phyloP scores from a whole-genome alignment of 352 stramenopile species.

The Globisporangium perplexum region DNA sequence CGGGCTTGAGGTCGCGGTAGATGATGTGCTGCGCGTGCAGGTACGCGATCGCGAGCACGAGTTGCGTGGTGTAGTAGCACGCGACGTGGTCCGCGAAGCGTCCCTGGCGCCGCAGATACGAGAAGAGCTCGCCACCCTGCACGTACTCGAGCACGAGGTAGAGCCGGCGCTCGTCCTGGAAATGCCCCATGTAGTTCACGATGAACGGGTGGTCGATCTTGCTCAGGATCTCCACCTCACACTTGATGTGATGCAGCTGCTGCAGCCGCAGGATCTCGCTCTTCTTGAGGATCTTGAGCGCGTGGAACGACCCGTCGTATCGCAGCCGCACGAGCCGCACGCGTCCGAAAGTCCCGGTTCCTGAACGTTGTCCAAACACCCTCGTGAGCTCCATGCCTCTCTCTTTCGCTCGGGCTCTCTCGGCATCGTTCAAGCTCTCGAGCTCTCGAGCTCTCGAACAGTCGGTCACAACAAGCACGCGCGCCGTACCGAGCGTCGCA shows the following conservation, averaged over 20 bases:
- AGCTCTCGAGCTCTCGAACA: too few species aligned
- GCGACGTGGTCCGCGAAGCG: constrained; percentile 77
- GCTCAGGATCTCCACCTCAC: constrained; percentile 87
- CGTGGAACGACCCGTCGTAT: constrained; percentile 53
- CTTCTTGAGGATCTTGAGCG: constrained; percentile 93
- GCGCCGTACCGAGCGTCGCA: constrained; percentile 48
- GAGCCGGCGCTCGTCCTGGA: constrained; percentile 87
- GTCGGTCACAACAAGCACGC: too few species aligned
- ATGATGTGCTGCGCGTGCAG: constrained; percentile 91
- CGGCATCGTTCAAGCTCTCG: too few species aligned
- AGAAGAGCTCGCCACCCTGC: constrained; percentile 91
- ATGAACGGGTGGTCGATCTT: constrained; percentile 89
- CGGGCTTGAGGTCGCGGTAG: constrained; percentile 95
- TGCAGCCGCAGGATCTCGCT: constrained; percentile 85
- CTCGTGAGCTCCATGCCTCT: too few species aligned
- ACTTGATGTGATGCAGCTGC: constrained; percentile 90
- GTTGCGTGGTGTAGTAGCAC: constrained; percentile 87
- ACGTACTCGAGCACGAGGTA: constrained; percentile 93
- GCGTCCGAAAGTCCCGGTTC: constrained; percentile 86
- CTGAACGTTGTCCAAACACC: too few species aligned
- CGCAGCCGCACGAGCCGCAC: constrained; percentile 81
- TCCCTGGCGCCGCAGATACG: constrained; percentile 81
- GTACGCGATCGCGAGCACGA: constrained; percentile 86
- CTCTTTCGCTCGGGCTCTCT: too few species aligned
- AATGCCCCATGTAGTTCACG: constrained; percentile 81